Base-by-base conservation (phyloP, 495 filamentous ascomycete species). In the Usnea hakonensis region DNA sequence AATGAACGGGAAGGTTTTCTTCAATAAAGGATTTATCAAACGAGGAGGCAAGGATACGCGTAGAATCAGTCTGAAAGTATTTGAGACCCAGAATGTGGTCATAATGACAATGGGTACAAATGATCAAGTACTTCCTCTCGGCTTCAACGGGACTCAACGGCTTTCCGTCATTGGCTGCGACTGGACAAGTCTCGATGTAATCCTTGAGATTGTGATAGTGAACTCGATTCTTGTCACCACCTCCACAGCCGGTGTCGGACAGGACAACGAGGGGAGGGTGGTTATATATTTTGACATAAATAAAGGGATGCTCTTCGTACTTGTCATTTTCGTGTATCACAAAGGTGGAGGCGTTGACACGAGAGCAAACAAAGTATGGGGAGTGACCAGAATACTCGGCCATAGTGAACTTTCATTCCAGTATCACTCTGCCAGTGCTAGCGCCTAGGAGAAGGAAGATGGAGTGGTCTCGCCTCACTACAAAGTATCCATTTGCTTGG, bases 21-120 rank as follows among this genome's bases (percentile, higher is more conserved):
- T 74, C 55, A 37, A 76, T 64, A 64, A 76, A 77, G 26, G 64
- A 46, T 11, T 63, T 67, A 28, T 71, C 71, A 57, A 67, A 65
- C 4, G 63, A 69, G 2, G 74, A 76, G 36, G 75, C 71, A 41
- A 75, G 41, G 43, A 76, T 71, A 17, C 54, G 67, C 23, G 73
- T 68, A 43, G 67, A 64, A 54, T 57, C 58, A 16, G 46, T 44
- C 33, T 67, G 56, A 58, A 77, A 77, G 40, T 68, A 60, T 14
- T 62, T 52, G 19, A 76, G 67, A 46, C 73, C 75, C 23, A 73
- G 68, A 26, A 73, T 75, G 53, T 76, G 74, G 56, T 77, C 75
- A 63, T 73, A 75, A 53, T 77, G 75, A 62, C 75, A 77, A 62
- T 77, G 75, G 10, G 71, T 71, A 57, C 72, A 73, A 52, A 76